Evolutionary conservation across 306 rosid species (phyloP), one percentile per base, ranked within the genome.

Genomic region (Corylus americana): DNA sequence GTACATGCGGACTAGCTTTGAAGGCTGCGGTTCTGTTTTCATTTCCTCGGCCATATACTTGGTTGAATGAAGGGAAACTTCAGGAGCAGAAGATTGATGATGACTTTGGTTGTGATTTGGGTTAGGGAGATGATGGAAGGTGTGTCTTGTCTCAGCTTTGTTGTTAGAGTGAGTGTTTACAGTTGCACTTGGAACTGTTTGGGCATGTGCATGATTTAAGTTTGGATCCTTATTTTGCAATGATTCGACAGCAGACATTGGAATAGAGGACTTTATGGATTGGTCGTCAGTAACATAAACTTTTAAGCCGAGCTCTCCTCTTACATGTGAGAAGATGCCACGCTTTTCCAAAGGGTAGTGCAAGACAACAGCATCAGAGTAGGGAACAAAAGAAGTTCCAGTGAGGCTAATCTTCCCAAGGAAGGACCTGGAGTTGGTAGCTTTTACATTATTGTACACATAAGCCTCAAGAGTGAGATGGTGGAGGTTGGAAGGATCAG

Each of bases 241-340:
- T 48, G 93, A 74, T 75, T 92, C 90, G 11, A 61, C 83, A 2
- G 74, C 61, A 75, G 88, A 78, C 22, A 39, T 49, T 35, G 91
- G 87, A 8, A 39, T 45, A 1, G 94, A 93, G 75, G 97, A 87
- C 81, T 85, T 91, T 22, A 93, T 86, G 49, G 87, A 77, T 25
- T 77, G 82, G 12, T 90, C 81, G 84, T 90, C 83, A 11, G 94
- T 91, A 10, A 93, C 67, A 83, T 85, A 93, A 66, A 89, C 89
- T 82, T 87, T 93, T 13, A 91, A 87, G 78, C 97, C 95, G 35
- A 93, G 82, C 83, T 93, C 97, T 70, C 98, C 98, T 81, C 97
- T 88, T 1, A 91, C 98, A 1, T 86, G 92, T 7, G 98, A 91
- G 64, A 93, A 90, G 55, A 93, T 69, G 29, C 93, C 87, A 0